Evolutionary conservation across 352 stramenopile species (phyloP).

Genomic region (Discostella stelligera): DNA sequence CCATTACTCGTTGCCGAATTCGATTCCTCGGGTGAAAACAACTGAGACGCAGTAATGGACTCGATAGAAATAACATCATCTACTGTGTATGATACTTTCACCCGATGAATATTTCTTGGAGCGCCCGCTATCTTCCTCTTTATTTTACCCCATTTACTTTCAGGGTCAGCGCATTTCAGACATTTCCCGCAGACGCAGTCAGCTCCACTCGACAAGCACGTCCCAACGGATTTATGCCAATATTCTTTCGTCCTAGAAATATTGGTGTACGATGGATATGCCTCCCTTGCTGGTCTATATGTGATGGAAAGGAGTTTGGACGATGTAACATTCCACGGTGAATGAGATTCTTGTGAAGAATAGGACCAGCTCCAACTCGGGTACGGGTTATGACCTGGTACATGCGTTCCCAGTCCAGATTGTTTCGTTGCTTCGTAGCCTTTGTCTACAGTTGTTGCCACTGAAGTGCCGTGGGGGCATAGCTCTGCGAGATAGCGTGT

Average conservation of each 20-base stretch:
- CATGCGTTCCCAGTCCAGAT: slow-evolving; percentile 3
- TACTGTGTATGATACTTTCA: slow-evolving; percentile 47
- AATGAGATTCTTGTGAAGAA: slow-evolving; percentile 37
- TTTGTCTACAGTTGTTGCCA: slow-evolving; percentile 7
- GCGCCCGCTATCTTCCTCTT: slow-evolving; percentile 30
- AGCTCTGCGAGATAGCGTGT: slow-evolving; percentile 42
- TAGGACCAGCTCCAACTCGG: slow-evolving; percentile 48
- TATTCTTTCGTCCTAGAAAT: slow-evolving; percentile 34
- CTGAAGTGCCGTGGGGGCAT: slow-evolving; percentile 39
- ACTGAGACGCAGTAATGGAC: slow-evolving; percentile 21
- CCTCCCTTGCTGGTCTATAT: slow-evolving; percentile 43
- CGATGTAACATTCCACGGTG: slow-evolving; percentile 52
- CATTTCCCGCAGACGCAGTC: slow-evolving; percentile 15
- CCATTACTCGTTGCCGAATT: background rate
- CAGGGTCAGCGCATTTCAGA: slow-evolving; percentile 5
- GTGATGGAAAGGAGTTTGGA: slow-evolving; percentile 51
- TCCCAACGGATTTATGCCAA: slow-evolving; percentile 39
- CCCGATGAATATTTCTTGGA: slow-evolving; percentile 43
- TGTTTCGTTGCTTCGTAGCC: background rate
- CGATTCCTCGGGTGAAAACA: background rate
- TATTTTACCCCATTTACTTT: slow-evolving; percentile 20
- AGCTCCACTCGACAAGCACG: slow-evolving; percentile 14
- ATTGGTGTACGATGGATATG: slow-evolving; percentile 45
- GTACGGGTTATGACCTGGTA: background rate
- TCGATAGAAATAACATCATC: slow-evolving; percentile 50